Evolutionary conservation across 179 eudicot species (phyloP), one percentile per base, ranked within the genome.

Genomic region (Pouteria campechiana): DNA sequence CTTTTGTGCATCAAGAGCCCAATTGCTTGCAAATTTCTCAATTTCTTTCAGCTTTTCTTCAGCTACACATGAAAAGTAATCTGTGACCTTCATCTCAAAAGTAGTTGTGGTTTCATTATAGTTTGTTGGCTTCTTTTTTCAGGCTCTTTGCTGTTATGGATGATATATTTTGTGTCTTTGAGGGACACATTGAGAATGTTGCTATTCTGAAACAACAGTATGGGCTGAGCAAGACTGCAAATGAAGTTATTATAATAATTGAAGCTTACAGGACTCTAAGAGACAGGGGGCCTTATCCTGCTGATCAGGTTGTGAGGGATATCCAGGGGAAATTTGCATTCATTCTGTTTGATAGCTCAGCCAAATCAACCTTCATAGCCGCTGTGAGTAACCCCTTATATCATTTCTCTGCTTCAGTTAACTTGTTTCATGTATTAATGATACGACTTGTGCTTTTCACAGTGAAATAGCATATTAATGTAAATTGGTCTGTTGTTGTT

Each of bases 221-320:
- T 48, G 95, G 97, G 18, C 51, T 81, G 47, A 73, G 52, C 74
- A 85, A 89, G 78, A 41, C 78, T 0, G 93, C 83, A 41, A 79
- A 85, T 48, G 95, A 89, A 63, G 95, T 81, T 22, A 81, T 79
- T 56, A 72, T 89, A 32, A 74, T 89, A 44, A 74, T 89, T 28
- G 97, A 89, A 59, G 93, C 95, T 41, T 86, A 81, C 73, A 63
- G 95, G 46, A 73, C 87, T 39, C 57, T 81, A 43, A 81, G 97
- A 74, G 97, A 89, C 50, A 72, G 95, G 57, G 97, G 95, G 50
- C 97, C 97, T 22, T 89, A 85, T 58, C 97, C 95, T 45, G 74
- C 79, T 1, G 95, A 78, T 48, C 89, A 89, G 39, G 93, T 89
- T 47, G 64, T 89, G 40, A 78, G 79, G 51, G 95, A 82, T 60